Evolutionary conservation across 106 monocot genomes (phyloP).

Genomic region (Allium fistulosum): DNA sequence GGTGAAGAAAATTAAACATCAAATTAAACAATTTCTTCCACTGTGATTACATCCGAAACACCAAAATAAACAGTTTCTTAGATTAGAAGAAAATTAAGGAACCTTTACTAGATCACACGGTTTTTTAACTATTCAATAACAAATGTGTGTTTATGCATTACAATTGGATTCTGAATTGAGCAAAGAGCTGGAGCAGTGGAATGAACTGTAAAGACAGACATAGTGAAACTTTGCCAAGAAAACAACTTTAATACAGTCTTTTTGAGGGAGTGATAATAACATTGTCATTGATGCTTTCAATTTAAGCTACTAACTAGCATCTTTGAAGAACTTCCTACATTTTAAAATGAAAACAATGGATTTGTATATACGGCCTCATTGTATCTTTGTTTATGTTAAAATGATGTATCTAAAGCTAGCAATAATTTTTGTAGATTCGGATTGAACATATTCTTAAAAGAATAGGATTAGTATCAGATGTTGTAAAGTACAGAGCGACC

Average conservation of each 20-base stretch:
- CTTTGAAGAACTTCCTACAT: not conserved
- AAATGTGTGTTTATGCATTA: not conserved
- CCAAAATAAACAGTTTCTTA: too few species aligned
- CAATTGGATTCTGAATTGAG: constrained; percentile 62
- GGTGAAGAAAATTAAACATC: too few species aligned
- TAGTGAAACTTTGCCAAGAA: constrained; percentile 67
- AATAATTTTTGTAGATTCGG: constrained; percentile 39
- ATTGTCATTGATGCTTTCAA: constrained; percentile 73
- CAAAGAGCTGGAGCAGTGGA: constrained; percentile 93
- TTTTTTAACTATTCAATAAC: too few species aligned
- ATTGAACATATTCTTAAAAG: constrained; percentile 92
- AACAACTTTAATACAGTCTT: constrained; percentile 74
- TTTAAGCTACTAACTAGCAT: constrained; percentile 49
- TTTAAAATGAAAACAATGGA: too few species aligned
- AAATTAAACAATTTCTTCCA: too few species aligned
- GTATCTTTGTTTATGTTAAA: too few species aligned
- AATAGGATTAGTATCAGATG: constrained; percentile 72
- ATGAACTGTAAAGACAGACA: constrained; percentile 70
- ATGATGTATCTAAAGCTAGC: too few species aligned
- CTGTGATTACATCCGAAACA: too few species aligned
- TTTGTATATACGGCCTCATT: too few species aligned
- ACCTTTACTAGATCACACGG: too few species aligned
- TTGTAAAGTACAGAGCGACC: constrained; percentile 80
- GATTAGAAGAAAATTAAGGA: too few species aligned
- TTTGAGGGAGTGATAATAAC: constrained; percentile 68